These are phyloP conservation scores for Malus sylvestris DNA, from an alignment of 306 rosid species.

Conservation along the genomic window DNA sequence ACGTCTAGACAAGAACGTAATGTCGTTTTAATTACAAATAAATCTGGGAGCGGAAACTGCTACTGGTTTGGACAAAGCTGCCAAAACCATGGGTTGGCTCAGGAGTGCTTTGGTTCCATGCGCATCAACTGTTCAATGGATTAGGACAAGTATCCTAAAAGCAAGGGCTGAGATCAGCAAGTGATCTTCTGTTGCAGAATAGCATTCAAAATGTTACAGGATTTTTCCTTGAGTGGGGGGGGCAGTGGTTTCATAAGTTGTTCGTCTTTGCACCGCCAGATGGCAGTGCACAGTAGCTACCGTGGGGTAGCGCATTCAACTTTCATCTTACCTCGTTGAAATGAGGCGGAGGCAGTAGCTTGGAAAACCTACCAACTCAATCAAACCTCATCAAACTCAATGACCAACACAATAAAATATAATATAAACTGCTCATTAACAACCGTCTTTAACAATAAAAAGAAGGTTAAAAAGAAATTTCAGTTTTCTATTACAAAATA, in stretches of 20 bases:
- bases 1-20: too few relatives aligned
- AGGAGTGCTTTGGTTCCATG: background rate
- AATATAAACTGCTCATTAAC: too few relatives aligned
- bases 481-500: too few relatives aligned
- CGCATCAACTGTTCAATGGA: background rate
- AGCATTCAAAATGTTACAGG: slow-evolving; percentile 7
- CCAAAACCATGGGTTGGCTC: slow-evolving; percentile 47
- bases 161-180: background rate
- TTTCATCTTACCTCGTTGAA: background rate
- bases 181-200: background rate
- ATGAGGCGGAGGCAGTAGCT: background rate
- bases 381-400: background rate
- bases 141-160: slow-evolving; percentile 2
- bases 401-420: background rate
- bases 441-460: too few relatives aligned
- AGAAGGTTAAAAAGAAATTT: too few relatives aligned
- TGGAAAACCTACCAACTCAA: background rate
- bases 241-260: background rate
- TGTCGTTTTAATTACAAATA: too few relatives aligned
- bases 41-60: slow-evolving; percentile 9
- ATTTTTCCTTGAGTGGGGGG: slow-evolving; percentile 4
- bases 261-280: background rate
- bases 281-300: background rate
- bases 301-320: background rate
- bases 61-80: slow-evolving; percentile 29